phyloP scores from a whole-genome alignment of 176 grass and related monocot genomes.

The Tillandsia leiboldiana region DNA sequence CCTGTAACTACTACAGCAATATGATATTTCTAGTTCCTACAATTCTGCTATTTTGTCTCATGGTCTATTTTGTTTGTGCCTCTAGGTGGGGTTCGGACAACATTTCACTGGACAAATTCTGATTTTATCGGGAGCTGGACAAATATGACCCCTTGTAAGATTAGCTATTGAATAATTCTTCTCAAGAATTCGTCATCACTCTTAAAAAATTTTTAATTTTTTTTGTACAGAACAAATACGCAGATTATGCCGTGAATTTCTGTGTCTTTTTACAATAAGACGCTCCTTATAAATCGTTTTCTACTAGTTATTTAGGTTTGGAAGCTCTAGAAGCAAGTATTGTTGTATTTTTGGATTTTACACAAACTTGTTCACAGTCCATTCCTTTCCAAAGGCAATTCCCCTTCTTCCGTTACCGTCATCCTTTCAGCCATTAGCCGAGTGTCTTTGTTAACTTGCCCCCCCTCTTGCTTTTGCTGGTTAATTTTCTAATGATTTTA shows the following conservation, averaged over 20 bases:
- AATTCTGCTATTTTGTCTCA: background rate
- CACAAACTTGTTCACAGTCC: too few species aligned
- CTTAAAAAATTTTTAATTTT: background rate
- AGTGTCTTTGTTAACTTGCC: too few species aligned
- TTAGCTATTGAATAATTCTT: background rate
- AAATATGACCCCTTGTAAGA: slow-evolving; percentile 13
- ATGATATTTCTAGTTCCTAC: background rate
- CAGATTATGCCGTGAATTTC: background rate
- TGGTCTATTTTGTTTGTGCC: background rate
- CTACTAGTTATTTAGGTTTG: background rate
- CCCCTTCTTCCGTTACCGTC: too few species aligned
- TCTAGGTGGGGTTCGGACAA: slow-evolving; percentile 32
- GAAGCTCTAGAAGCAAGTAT: slow-evolving; percentile 11
- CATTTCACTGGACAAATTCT: slow-evolving; percentile 44
- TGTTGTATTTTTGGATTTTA: background rate
- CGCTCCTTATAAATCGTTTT: too few species aligned
- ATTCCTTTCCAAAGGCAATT: slow-evolving; percentile 42
- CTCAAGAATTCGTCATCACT: background rate
- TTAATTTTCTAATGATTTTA: background rate
- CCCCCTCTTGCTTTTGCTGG: too few species aligned
- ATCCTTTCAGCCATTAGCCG: too few species aligned
- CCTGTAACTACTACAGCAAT: background rate
- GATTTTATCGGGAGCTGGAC: slow-evolving; percentile 36
- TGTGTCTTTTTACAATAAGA: too few species aligned
- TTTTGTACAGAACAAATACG: background rate